Percentiles rank a stretch among this genome's conserved stretches.
Conservation (phyloP, 306 rosid species). For the Vigna mungo region DNA sequence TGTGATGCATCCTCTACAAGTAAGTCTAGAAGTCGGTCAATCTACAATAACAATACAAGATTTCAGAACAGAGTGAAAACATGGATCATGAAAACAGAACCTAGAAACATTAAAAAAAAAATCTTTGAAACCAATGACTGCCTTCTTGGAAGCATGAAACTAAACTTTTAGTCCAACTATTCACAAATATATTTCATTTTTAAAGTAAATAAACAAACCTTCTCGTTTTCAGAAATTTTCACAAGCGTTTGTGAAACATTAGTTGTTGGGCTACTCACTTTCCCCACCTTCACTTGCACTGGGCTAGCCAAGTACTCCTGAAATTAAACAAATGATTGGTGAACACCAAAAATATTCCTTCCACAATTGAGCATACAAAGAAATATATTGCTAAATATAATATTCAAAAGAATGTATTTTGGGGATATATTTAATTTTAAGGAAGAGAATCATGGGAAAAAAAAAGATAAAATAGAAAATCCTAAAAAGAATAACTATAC, state of each 20-base stretch:
- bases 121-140: constrained; percentile 15
- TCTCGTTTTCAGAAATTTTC: constrained; percentile 77
- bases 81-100: no score
- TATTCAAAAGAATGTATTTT: not conserved
- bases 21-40: constrained; percentile 78
- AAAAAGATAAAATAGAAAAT: constrained; percentile 1
- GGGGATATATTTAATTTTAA: constrained; percentile 7
- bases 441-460: not conserved
- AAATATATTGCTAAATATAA: constrained; percentile 34
- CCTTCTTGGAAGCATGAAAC: constrained; percentile 22
- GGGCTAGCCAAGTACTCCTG: constrained; percentile 84
- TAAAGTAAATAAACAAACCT: constrained; percentile 52
- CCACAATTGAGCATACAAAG: constrained; percentile 11
- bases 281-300: constrained; percentile 86
- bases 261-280: constrained; percentile 93
- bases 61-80: constrained; percentile 23
- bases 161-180: constrained; percentile 5
- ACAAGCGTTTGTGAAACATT: constrained; percentile 81
- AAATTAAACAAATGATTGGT: constrained; percentile 39
- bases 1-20: constrained; percentile 84
- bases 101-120: not conserved
- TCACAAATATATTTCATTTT: constrained; percentile 8
- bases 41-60: constrained; percentile 54
- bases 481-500: not conserved
- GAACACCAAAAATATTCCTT: constrained; percentile 6